Evolutionary conservation across 768 basidiomycete species (phyloP).

Genomic region (Lactarius quietus): DNA sequence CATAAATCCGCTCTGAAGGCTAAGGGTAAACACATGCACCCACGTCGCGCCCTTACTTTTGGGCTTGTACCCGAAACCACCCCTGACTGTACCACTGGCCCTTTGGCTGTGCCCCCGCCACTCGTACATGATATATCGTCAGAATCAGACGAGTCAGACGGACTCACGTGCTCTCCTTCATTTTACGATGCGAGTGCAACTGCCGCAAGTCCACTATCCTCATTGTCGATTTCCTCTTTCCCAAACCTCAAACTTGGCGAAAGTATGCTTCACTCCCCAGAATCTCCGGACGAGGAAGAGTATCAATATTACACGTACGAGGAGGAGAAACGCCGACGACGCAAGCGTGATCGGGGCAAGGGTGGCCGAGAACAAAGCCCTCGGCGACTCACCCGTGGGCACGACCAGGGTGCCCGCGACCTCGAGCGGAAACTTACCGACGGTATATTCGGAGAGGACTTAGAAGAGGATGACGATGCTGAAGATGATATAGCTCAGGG

Average conservation of each 20-base stretch:
- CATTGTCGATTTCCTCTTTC: constrained; percentile 23
- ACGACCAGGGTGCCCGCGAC: constrained; percentile 12
- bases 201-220: constrained; percentile 28
- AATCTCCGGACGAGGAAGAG: constrained; percentile 17
- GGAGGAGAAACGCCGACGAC: constrained; percentile 26
- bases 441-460: constrained; percentile 13
- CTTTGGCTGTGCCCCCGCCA: constrained; percentile 39
- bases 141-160: constrained; percentile 65
- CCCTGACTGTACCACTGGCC: constrained; percentile 8
- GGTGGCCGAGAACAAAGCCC: constrained; percentile 20
- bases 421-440: constrained; percentile 7
- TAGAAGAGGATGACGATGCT: constrained; percentile 24
- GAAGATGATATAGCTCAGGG: constrained; percentile 19
- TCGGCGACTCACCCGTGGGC: constrained; percentile 11
- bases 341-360: constrained; percentile 25
- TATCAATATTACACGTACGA: constrained; percentile 23
- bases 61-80: constrained; percentile 13
- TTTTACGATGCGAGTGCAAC: background rate
- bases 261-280: constrained; percentile 10
- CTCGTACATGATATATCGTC: constrained; percentile 60
- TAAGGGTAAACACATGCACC: constrained; percentile 44
- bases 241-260: constrained; percentile 11
- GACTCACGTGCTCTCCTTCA: constrained; percentile 38
- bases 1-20: constrained; percentile 26
- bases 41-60: constrained; percentile 36